These are phyloP conservation scores for Neonectria ditissima DNA, from an alignment of 2,329 filamentous ascomycete genomes.

Conservation along the genomic window DNA sequence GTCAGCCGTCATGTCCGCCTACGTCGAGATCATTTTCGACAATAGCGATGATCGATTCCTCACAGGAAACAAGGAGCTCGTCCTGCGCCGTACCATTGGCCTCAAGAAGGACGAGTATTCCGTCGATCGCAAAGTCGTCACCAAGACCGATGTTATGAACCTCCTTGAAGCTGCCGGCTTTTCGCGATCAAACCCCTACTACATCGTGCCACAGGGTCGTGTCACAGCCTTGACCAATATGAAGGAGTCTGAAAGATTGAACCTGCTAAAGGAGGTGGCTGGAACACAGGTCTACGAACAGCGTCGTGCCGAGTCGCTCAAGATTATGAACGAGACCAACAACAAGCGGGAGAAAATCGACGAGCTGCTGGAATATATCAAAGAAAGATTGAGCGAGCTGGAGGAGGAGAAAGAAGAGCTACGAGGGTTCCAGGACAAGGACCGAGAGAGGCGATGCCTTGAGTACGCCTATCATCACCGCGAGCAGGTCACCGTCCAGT, in stretches of 20 bases:
- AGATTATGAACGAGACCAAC: slow-evolving; percentile 97
- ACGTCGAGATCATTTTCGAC: slow-evolving; percentile 99
- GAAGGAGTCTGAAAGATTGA: slow-evolving; percentile 93
- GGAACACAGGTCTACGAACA: slow-evolving; percentile 98
- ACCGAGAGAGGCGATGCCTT: slow-evolving; percentile 88
- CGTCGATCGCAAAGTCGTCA: slow-evolving; percentile 95
- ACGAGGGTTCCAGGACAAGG: slow-evolving; percentile 92
- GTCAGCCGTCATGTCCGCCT: slow-evolving; percentile 98
- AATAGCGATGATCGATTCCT: slow-evolving; percentile 96
- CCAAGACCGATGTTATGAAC: slow-evolving; percentile 94
- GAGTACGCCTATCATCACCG: slow-evolving; percentile 95
- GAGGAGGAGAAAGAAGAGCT: slow-evolving; percentile 98
- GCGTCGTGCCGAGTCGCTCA: slow-evolving; percentile 88
- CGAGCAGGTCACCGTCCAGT: slow-evolving; percentile 83
- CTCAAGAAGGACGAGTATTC: slow-evolving; percentile 99
- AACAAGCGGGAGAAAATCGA: slow-evolving; percentile 96
- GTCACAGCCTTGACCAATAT: slow-evolving; percentile 98
- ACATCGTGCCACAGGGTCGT: slow-evolving; percentile 97
- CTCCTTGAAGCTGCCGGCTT: slow-evolving; percentile 96
- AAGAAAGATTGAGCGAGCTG: slow-evolving; percentile 86
- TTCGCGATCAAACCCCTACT: slow-evolving; percentile 97
- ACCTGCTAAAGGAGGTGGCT: slow-evolving; percentile 95
- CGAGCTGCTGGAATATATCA: slow-evolving; percentile 90
- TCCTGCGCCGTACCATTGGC: slow-evolving; percentile 92
- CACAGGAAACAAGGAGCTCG: slow-evolving; percentile 89